Evolutionary conservation across 495 filamentous ascomycete species (phyloP).

Genomic region (Hypoxylon lienhwacheense): DNA sequence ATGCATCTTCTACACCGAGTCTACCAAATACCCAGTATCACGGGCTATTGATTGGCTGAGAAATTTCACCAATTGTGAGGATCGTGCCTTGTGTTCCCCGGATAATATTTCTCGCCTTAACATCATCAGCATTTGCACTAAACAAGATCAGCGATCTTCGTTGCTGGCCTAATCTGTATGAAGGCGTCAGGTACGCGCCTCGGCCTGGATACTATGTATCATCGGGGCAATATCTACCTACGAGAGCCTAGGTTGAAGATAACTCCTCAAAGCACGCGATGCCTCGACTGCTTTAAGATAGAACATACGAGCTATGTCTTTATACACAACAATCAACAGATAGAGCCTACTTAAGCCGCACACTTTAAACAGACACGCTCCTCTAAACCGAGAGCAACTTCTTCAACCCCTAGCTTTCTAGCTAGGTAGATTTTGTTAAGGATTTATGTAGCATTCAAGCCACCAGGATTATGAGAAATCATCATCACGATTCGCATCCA

Average conservation of each 20-base stretch:
- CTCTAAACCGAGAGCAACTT: slow-evolving; percentile 11
- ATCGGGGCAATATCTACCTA: too few species aligned
- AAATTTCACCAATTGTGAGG: slow-evolving; percentile 20
- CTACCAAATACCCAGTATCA: neutral
- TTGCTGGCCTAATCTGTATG: neutral
- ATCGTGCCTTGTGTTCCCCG: slow-evolving; percentile 2
- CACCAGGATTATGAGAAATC: slow-evolving; percentile 26
- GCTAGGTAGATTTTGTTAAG: slow-evolving; percentile 9
- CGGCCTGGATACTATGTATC: too few species aligned
- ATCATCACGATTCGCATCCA: neutral
- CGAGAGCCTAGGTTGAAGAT: too few species aligned
- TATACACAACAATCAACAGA: slow-evolving; percentile 11
- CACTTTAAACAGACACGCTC: slow-evolving; percentile 21
- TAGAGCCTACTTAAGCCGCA: neutral
- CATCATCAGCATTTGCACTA: slow-evolving; percentile 10
- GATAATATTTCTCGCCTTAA: slow-evolving; percentile 5
- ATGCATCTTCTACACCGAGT: too few species aligned
- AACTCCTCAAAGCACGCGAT: too few species aligned
- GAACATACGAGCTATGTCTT: slow-evolving; percentile 16
- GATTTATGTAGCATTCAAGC: slow-evolving; percentile 8
- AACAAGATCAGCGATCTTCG: slow-evolving; percentile 1
- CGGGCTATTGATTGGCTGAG: slow-evolving; percentile 9
- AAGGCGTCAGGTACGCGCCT: too few species aligned
- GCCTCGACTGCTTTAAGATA: too few species aligned
- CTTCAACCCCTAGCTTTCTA: slow-evolving; percentile 3